Percentiles rank a stretch among this genome's conserved stretches.
Conservation (phyloP, 2,329 filamentous ascomycete species). For the Cladophialophora psammophila region DNA sequence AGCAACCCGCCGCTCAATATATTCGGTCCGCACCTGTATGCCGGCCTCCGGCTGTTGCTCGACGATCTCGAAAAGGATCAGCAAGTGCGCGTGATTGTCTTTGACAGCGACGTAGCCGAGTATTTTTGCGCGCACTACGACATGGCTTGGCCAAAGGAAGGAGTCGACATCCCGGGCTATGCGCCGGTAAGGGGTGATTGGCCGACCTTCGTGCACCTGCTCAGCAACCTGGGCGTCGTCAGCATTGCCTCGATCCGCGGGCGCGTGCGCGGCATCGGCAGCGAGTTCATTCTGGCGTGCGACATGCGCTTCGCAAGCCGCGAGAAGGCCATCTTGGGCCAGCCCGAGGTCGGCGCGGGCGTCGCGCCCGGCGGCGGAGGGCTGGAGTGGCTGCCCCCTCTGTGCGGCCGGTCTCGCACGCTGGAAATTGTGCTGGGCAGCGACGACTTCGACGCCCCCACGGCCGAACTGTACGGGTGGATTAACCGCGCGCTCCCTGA, state of each 20-base stretch:
- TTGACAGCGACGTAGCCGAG: constrained; percentile 11
- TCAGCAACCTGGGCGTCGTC: constrained; percentile 10
- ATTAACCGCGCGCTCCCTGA: constrained; percentile 2
- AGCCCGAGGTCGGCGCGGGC: constrained; percentile 13
- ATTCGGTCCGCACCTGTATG: constrained; percentile 7
- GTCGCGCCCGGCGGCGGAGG: constrained; percentile 2
- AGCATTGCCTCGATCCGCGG: constrained; percentile 13
- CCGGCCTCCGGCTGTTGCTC: constrained; percentile 8
- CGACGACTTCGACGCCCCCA: constrained; percentile 5
- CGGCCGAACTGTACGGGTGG: constrained; percentile 3
- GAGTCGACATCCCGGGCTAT: constrained; percentile 6
- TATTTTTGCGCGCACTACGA: constrained; percentile 18
- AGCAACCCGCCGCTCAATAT: constrained; percentile 9
- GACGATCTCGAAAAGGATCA: constrained; percentile 11
- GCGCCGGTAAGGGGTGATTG: background rate
- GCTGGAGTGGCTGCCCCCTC: constrained; percentile 6
- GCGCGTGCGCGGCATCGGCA: constrained; percentile 7
- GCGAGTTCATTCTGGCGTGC: constrained; percentile 8
- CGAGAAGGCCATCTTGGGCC: constrained; percentile 10
- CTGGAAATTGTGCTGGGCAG: constrained; percentile 11
- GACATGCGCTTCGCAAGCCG: constrained; percentile 12
- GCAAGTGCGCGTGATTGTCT: constrained; percentile 14
- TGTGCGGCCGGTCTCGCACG: constrained; percentile 10
- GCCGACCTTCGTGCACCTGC: background rate
- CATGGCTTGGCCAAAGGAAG: constrained; percentile 12